A percentile compares a stretch with the other conserved stretches of the same genome.
phyloP scores from a whole-genome alignment of 495 filamentous ascomycete species.

The Podospora pseudocomata region DNA sequence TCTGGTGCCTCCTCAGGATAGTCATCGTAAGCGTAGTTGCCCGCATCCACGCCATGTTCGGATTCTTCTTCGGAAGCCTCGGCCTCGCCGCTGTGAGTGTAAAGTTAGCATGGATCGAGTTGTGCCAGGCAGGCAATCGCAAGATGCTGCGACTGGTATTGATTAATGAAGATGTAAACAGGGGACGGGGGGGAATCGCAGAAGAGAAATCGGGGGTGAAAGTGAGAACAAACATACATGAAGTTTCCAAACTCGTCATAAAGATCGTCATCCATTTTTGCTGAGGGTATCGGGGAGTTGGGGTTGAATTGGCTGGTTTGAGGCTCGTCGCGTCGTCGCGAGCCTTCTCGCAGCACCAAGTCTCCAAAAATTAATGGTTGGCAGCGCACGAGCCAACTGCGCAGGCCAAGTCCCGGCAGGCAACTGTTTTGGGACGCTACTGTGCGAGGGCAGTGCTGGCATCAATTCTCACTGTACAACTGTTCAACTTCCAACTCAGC shows the following conservation, averaged over 20 bases:
- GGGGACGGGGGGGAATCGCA: no score
- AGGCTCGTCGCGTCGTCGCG: constrained; percentile 12
- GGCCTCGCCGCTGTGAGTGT: constrained; percentile 60
- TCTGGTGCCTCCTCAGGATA: constrained; percentile 61
- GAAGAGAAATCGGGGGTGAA: background rate
- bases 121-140: background rate
- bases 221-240: constrained; percentile 23
- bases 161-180: background rate
- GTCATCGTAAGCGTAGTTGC: constrained; percentile 78
- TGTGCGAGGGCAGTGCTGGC: background rate
- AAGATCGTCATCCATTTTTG: constrained; percentile 37
- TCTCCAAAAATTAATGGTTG: constrained; percentile 20
- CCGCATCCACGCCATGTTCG: constrained; percentile 65
- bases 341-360: background rate
- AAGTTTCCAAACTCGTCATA: constrained; percentile 42
- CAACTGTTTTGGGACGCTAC: background rate
- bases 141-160: background rate
- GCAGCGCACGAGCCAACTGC: constrained; percentile 4
- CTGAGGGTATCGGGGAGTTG: constrained; percentile 8
- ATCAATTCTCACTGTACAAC: background rate
- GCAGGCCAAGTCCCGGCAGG: constrained; percentile 2
- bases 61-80: constrained; percentile 86
- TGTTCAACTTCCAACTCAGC: background rate
- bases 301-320: constrained; percentile 2
- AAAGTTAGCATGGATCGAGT: constrained; percentile 14